Percentiles rank a stretch among this genome's conserved stretches.
Conservation (phyloP, 2,329 filamentous ascomycete genomes). For the Penicillium corylophilum region DNA sequence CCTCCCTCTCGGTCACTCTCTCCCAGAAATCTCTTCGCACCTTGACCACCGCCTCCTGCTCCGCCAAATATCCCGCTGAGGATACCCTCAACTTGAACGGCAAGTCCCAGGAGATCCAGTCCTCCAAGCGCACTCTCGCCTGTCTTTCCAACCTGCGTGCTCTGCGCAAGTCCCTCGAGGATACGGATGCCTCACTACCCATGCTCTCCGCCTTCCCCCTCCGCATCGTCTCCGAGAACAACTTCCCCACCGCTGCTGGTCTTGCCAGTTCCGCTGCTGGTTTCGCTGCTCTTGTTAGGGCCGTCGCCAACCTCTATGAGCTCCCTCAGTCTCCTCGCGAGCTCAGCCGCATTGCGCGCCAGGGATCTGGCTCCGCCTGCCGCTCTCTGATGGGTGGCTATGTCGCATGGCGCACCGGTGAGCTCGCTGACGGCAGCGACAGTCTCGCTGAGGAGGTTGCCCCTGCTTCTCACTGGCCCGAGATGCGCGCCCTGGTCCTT, state of each 20-base stretch:
- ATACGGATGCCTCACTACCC: conserved; percentile 69
- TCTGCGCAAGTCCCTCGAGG: conserved; percentile 74
- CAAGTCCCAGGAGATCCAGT: conserved; percentile 72
- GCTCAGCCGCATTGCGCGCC: conserved; percentile 83
- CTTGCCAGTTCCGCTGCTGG: conserved; percentile 68
- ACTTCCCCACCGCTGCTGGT: conserved; percentile 96
- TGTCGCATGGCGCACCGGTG: conserved; percentile 87
- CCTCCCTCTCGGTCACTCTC: conserved; percentile 93
- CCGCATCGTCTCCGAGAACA: conserved; percentile 92
- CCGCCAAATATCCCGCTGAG: conserved; percentile 62
- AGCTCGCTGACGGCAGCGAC: conserved; percentile 74
- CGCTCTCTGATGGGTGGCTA: conserved; percentile 92
- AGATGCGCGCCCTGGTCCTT: conserved; percentile 88
- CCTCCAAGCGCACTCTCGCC: conserved; percentile 85
- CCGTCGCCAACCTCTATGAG: conserved; percentile 85
- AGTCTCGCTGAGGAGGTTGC: conserved; percentile 86
- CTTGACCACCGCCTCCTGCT: conserved; percentile 92
- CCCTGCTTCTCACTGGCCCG: conserved; percentile 85
- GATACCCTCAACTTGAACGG: conserved; percentile 83
- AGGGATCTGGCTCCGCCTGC: conserved; percentile 93
- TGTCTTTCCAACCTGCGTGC: conserved; percentile 84
- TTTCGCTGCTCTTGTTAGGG: conserved; percentile 69
- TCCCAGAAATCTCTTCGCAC: conserved; percentile 92
- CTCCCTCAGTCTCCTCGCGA: conserved; percentile 78
- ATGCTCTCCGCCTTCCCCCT: conserved; percentile 76